Evolutionary conservation across 2,329 filamentous ascomycete species (phyloP).

Genomic region (Cadophora gregata): DNA sequence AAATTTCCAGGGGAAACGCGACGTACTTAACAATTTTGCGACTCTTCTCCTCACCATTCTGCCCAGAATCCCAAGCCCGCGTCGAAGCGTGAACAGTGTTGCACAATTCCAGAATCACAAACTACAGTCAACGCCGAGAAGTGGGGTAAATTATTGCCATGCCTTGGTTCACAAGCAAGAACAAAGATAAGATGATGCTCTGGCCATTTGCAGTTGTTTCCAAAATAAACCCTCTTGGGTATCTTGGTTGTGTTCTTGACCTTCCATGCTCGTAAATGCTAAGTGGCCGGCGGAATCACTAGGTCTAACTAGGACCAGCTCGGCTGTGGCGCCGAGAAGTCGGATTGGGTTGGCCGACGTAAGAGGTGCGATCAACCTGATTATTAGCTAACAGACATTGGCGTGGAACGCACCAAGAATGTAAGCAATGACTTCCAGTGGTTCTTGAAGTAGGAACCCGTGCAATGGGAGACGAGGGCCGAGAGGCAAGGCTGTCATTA

Average conservation of each 20-base stretch:
- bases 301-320: not conserved
- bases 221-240: not conserved
- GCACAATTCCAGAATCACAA: not conserved
- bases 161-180: not conserved
- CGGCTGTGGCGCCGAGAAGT: not conserved
- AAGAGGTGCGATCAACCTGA: not conserved
- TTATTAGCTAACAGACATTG: conserved; percentile 6
- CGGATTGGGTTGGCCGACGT: not conserved
- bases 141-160: not conserved
- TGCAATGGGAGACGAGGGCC: not conserved
- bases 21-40: not conserved
- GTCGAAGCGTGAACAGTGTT: not conserved
- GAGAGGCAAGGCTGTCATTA: not conserved
- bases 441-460: not conserved
- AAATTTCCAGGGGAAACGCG: not conserved
- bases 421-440: not conserved
- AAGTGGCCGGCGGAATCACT: not conserved
- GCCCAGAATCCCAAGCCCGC: conserved; percentile 2
- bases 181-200: not conserved
- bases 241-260: not conserved
- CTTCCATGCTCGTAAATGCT: conserved; percentile 1
- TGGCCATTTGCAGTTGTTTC: not conserved
- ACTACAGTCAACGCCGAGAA: not conserved
- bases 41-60: not conserved
- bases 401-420: not conserved